Percentiles rank a stretch among this genome's conserved stretches.
Evolutionary conservation across 2,329 filamentous ascomycete species (phyloP).

Genomic region (Fusarium sambucinum): DNA sequence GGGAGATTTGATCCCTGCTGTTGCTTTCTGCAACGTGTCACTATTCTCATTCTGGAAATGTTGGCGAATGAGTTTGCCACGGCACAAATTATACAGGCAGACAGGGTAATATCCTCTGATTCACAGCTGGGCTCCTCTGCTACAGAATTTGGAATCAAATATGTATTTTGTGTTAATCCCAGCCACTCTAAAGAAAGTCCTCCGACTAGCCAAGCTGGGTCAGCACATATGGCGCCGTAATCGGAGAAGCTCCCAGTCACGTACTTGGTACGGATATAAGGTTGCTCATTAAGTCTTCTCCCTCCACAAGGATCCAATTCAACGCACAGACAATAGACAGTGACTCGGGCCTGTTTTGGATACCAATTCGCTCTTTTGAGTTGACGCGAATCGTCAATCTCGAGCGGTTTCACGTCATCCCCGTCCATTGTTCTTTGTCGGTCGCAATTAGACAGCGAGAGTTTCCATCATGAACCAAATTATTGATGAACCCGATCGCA

Average conservation of each 20-base stretch:
- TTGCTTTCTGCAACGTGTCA: background rate
- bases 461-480: slow-evolving; percentile 17
- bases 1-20: background rate
- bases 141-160: too few species aligned
- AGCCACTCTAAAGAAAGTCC: background rate
- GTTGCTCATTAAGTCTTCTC: background rate
- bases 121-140: too few species aligned
- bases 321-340: background rate
- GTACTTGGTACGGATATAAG: too few species aligned
- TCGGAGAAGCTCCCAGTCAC: too few species aligned
- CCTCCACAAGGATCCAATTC: background rate
- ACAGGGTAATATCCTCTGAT: too few species aligned
- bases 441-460: background rate
- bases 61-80: background rate
- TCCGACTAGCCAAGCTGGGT: too few species aligned
- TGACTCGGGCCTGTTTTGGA: background rate
- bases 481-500: background rate
- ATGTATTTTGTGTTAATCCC: background rate
- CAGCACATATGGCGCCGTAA: too few species aligned
- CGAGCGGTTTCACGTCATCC: background rate
- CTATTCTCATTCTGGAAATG: background rate
- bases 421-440: background rate
- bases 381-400: background rate
- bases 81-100: too few species aligned
- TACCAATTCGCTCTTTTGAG: background rate